phyloP scores from a whole-genome alignment of 208 protist genomes.

The Acanthamoeba divionensis region DNA sequence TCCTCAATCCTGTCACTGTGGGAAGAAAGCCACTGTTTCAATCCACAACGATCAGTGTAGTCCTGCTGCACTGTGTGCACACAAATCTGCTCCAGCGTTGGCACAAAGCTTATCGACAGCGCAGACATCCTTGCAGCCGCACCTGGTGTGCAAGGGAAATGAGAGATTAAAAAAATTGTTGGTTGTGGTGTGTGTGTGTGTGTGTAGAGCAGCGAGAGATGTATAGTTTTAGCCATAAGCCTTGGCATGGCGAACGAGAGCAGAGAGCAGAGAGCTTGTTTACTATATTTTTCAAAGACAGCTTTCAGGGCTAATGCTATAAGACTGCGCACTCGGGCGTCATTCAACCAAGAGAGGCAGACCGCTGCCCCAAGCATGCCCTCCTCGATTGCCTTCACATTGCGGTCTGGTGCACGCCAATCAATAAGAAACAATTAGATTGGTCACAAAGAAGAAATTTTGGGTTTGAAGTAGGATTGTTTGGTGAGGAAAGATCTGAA shows the following conservation, averaged over 20 bases:
- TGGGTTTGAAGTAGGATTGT: neutral
- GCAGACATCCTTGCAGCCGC: no score
- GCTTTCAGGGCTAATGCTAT: neutral
- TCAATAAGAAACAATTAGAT: no score
- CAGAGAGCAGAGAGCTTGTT: neutral
- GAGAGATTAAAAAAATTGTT: neutral
- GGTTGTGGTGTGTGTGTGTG: no score
- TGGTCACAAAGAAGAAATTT: no score
- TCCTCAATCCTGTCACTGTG: neutral
- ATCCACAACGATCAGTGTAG: neutral
- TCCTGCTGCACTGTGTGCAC: slow-evolving; percentile 39
- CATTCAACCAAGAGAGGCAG: slow-evolving; percentile 22
- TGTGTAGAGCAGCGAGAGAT: no score
- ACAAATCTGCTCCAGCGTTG: slow-evolving; percentile 39
- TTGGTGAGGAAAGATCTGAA: no score
- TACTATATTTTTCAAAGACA: neutral
- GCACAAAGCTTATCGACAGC: neutral
- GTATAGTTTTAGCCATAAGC: no score
- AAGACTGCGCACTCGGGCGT: neutral
- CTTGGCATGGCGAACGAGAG: no score
- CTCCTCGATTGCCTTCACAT: slow-evolving; percentile 45
- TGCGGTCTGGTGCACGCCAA: neutral
- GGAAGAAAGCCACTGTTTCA: neutral
- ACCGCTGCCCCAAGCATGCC: neutral
- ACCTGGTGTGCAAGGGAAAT: neutral